Evolutionary conservation across 2,329 filamentous ascomycete genomes (phyloP), one percentile per base, ranked within the genome.

Genomic region (Talaromyces sp.): DNA sequence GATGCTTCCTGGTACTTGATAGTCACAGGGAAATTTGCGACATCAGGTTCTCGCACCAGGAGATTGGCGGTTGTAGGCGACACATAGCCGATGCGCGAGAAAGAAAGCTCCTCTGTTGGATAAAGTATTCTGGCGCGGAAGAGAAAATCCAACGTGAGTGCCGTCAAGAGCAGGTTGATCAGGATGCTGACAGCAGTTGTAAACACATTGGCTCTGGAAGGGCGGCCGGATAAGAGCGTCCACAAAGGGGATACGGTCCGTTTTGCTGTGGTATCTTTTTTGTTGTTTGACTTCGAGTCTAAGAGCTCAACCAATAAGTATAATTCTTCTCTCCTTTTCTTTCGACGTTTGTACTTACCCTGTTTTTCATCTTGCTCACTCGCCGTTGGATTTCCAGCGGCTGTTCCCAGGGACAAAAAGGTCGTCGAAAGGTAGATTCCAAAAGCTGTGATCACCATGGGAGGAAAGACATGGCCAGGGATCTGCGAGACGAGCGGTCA

Each of bases 41-140:
- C 80, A 66, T 96, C 85, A 0, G 94, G 91, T 73, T 97, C 94
- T 60, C 94, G 85, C 53, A 99, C 81, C 29, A 99, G 78, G 43
- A 99, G 82, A 62, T 86, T 92, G 24, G 92, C 94, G 59, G 88
- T 88, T 0, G 81, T 84, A 19, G 90, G 84, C 4, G 92, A 96
- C 29, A 97, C 88, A 72, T 93, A 93, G 27, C 94, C 94, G 17
- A 96, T 79, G 9, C 94, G 85, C 46, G 90, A 90, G 72, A 99
- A 96, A 0, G 92, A 90, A 11, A 96, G 79, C 65, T 95, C 87
- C 29, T 90, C 78, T 27, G 81, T 86, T 3, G 88, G 86, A 72
- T 96, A 82, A 35, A 88, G 83, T 61, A 88, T 73, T 11, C 85
- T 85, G 1, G 89, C 88, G 21, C 89, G 85, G 70, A 90, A 92